A percentile compares a stretch with the other conserved stretches of the same genome.
These are phyloP conservation scores for Trapa incisa DNA, from an alignment of 345 rosid species.

Conservation along the genomic window DNA sequence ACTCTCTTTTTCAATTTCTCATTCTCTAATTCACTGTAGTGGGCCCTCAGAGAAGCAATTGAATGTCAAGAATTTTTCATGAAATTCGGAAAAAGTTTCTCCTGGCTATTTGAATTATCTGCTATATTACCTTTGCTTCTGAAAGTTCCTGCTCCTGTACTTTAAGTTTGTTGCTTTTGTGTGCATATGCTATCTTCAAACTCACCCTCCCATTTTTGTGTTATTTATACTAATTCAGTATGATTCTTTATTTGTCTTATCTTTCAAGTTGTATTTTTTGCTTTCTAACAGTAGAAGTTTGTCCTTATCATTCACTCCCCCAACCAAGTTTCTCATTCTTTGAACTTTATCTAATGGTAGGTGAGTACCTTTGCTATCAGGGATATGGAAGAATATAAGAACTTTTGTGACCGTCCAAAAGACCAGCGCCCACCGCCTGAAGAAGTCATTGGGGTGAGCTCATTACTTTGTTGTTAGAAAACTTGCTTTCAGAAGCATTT, in stretches of 20 bases:
- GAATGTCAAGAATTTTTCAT: not conserved
- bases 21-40: not conserved
- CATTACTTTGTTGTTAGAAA: not conserved
- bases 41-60: not conserved
- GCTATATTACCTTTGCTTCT: not conserved
- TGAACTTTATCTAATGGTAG: constrained; percentile 18
- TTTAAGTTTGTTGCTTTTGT: not conserved
- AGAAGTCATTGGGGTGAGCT: constrained; percentile 77
- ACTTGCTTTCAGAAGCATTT: too few species aligned
- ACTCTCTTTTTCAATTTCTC: not conserved
- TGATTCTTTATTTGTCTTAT: not conserved
- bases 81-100: not conserved
- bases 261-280: not conserved
- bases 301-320: too few species aligned
- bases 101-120: not conserved
- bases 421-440: constrained; percentile 84
- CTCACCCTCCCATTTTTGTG: not conserved
- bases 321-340: not conserved
- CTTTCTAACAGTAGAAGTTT: not conserved
- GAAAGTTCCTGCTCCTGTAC: not conserved
- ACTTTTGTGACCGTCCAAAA: constrained; percentile 73
- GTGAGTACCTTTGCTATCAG: constrained; percentile 68
- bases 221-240: too few species aligned
- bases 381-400: constrained; percentile 78
- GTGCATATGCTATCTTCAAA: not conserved